Conservation (phyloP, 2,329 filamentous ascomycete species). For the Aspergillus ibericus region DNA sequence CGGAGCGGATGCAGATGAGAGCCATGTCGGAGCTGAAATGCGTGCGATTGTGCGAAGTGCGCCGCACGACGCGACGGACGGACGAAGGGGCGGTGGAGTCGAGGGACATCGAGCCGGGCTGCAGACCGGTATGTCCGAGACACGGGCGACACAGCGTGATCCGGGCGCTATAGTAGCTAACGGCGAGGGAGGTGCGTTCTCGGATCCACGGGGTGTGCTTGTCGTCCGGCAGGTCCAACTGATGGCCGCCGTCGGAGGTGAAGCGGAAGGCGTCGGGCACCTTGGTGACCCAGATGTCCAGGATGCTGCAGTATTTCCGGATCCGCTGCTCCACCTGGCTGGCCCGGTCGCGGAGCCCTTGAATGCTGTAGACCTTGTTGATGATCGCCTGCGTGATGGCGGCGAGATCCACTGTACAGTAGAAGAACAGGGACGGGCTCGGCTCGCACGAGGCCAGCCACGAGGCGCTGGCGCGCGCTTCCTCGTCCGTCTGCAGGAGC, state of each 20-base stretch:
- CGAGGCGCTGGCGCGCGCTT: conserved; percentile 6
- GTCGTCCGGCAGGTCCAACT: conserved; percentile 18
- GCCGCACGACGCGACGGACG: background rate
- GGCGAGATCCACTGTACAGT: conserved; percentile 37
- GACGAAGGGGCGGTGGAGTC: background rate
- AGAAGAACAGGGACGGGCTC: conserved; percentile 39
- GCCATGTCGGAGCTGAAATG: conserved; percentile 28
- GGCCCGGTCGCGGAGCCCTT: conserved; percentile 32
- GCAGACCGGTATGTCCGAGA: conserved; percentile 36
- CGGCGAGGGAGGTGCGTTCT: conserved; percentile 38
- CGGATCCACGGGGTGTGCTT: conserved; percentile 19
- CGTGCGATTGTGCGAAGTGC: background rate
- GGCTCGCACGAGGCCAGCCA: conserved; percentile 28
- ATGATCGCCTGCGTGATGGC: conserved; percentile 40
- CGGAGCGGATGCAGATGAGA: conserved; percentile 39
- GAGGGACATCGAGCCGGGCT: background rate
- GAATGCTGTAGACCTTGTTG: conserved; percentile 42
- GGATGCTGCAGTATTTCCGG: conserved; percentile 27
- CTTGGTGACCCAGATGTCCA: conserved; percentile 39
- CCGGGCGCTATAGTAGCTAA: conserved; percentile 43
- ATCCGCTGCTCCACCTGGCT: conserved; percentile 36
- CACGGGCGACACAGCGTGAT: conserved; percentile 45
- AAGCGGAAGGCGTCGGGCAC: conserved; percentile 37
- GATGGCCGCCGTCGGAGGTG: conserved; percentile 24
- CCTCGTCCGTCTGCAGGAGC: conserved; percentile 26